Evolutionary conservation across 768 basidiomycete species (phyloP), one percentile per base, ranked within the genome.

Genomic region (Pleurotus djamor): DNA sequence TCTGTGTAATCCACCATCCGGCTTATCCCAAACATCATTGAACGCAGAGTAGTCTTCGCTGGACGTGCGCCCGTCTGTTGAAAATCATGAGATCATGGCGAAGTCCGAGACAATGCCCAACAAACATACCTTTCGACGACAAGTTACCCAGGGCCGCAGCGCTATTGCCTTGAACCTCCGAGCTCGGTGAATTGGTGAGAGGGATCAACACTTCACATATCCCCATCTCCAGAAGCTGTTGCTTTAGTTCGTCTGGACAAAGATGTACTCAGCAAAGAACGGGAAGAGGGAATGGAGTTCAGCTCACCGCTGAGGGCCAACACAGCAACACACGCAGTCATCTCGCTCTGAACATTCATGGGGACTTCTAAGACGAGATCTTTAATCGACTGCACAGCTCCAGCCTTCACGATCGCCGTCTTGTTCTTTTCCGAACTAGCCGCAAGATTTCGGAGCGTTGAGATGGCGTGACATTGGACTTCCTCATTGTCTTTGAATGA

Each of bases 401-500:
- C 97, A 4, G 97, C 96, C 71, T 97, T 92, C 55, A 99, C 96
- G 59, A 99, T 98, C 6, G 96, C 94, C 41, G 91, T 84, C 79
- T 98, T 99, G 79, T 98, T 99, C 82, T 95, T 94, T 79, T 98
- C 96, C 36, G 91, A 93, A 68, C 92, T 94, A 3, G 97, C 97
- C 1, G 97, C 97, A 13, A 99, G 83, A 69, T 99, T 99, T 13
- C 97, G 85, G 48, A 99, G 79, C 0, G 97, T 99, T 10, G 94
- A 96, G 64, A 99, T 99, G 16, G 97, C 97, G 67, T 99, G 97
- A 69, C 97, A 98, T 71, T 99, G 97, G 21, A 99, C 95, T 74
- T 99, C 97, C 76, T 99, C 97, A 68, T 98, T 98, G 73, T 99
- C 97, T 72, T 98, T 98, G 79, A 98, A 98, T 1, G 96, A 93